A percentile compares a stretch with the other conserved stretches of the same genome.
phyloP scores from a whole-genome alignment of 176 grass and related monocot genomes.

The Eleusine coracana region DNA sequence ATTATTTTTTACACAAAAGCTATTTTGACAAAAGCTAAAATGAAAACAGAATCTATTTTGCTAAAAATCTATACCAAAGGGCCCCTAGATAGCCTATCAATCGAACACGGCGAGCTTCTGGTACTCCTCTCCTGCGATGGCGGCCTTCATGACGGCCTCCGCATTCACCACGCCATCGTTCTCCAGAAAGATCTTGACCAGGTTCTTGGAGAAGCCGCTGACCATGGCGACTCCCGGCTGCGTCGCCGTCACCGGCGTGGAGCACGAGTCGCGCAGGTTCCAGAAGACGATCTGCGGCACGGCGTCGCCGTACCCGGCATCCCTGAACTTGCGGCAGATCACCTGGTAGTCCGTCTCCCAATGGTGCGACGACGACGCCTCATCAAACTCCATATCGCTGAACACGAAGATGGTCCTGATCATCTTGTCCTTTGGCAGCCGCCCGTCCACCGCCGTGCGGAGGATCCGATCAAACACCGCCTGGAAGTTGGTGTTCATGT shows the following conservation, averaged over 20 bases:
- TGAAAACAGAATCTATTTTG: too few species aligned
- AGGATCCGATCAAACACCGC: slow-evolving; percentile 56
- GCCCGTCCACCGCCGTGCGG: slow-evolving; percentile 19
- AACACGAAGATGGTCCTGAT: slow-evolving; percentile 64
- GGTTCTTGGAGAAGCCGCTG: slow-evolving; percentile 57
- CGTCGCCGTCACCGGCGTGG: slow-evolving; percentile 36
- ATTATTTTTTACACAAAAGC: too few species aligned
- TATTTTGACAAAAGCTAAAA: too few species aligned
- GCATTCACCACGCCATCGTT: slow-evolving; percentile 35
- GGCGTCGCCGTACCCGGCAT: slow-evolving; percentile 38
- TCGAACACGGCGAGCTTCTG: slow-evolving; percentile 49
- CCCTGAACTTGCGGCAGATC: slow-evolving; percentile 39
- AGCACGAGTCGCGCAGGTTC: slow-evolving; percentile 49
- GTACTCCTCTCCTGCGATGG: slow-evolving; percentile 49
- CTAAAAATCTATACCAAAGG: too few species aligned
- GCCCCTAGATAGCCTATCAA: background rate
- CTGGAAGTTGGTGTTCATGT: slow-evolving; percentile 48
- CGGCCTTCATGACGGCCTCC: slow-evolving; percentile 37
- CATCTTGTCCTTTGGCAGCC: slow-evolving; percentile 44
- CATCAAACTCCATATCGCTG: slow-evolving; percentile 93
- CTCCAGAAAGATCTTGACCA: slow-evolving; percentile 53
- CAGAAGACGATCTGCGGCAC: slow-evolving; percentile 59
- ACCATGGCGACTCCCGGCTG: slow-evolving; percentile 45
- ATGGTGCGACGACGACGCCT: slow-evolving; percentile 38
- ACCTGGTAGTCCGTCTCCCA: slow-evolving; percentile 61